These are phyloP conservation scores for Didymellaceae sp. DNA, from an alignment of 2,329 filamentous ascomycete species.

Conservation along the genomic window DNA sequence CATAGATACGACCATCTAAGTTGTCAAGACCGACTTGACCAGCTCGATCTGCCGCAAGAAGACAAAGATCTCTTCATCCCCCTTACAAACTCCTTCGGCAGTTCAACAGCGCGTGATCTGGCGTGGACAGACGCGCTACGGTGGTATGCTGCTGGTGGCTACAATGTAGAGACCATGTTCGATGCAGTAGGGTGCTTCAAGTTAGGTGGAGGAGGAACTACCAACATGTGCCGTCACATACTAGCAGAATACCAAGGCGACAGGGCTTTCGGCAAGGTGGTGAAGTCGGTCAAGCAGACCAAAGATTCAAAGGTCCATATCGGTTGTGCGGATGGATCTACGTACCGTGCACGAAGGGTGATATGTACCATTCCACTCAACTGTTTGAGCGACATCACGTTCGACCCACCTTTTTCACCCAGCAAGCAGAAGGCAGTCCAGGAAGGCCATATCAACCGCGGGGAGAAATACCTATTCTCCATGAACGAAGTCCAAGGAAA, in stretches of 20 bases:
- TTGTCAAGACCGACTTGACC: not conserved
- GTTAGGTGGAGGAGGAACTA: not conserved
- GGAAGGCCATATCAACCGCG: not conserved
- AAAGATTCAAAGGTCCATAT: not conserved
- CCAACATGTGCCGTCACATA: not conserved
- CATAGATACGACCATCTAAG: not conserved
- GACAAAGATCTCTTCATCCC: not conserved
- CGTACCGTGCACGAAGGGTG: not conserved
- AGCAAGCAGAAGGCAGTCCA: not conserved
- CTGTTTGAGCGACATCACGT: not conserved
- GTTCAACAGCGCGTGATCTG: not conserved
- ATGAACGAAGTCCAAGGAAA: not conserved
- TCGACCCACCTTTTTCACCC: not conserved
- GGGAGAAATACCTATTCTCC: not conserved
- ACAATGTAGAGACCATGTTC: not conserved
- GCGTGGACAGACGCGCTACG: not conserved
- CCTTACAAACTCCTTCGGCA: not conserved
- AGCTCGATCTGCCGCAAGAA: not conserved
- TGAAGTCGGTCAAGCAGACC: not conserved
- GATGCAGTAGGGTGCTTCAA: not conserved
- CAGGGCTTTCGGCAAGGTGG: not conserved
- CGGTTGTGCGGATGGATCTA: not conserved
- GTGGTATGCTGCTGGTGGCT: not conserved
- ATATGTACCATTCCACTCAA: not conserved
- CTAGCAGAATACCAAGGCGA: not conserved